Conservation (phyloP, 75 land plant genomes). For the Pinus taeda region DNA sequence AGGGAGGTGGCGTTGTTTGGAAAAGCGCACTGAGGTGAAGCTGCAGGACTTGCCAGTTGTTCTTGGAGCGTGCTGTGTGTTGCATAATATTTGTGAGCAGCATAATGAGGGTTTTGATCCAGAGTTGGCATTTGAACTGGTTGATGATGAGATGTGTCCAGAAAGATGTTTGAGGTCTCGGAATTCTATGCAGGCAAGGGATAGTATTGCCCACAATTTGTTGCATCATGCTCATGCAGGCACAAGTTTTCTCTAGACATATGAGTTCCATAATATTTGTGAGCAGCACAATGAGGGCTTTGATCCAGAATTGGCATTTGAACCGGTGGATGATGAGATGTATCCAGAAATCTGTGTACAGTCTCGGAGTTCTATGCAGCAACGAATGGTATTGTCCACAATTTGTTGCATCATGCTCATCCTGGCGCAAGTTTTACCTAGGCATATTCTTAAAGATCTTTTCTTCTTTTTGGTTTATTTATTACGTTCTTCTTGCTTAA, state of each 20-base stretch:
- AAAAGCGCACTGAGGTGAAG: slow-evolving; percentile 92
- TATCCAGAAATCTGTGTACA: too few species aligned
- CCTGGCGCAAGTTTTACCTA: too few species aligned
- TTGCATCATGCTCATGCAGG: slow-evolving; percentile 81
- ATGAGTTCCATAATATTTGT: too few species aligned
- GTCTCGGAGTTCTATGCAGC: too few species aligned
- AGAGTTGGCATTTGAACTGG: slow-evolving; percentile 38
- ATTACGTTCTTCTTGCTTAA: too few species aligned
- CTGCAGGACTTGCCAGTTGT: slow-evolving; percentile 92
- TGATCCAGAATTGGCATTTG: too few species aligned
- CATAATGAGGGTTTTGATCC: slow-evolving; percentile 69
- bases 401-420: too few species aligned
- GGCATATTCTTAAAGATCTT: too few species aligned
- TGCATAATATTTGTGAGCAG: slow-evolving; percentile 90
- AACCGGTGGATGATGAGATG: too few species aligned
- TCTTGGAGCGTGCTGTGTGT: slow-evolving; percentile 90
- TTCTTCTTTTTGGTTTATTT: too few species aligned
- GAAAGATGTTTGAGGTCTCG: slow-evolving; percentile 47
- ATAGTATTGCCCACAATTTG: slow-evolving; percentile 82
- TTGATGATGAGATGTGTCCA: slow-evolving; percentile 59
- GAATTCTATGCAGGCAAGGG: slow-evolving; percentile 58
- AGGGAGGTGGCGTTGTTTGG: slow-evolving; percentile 85
- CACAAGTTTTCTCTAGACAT: slow-evolving; percentile 46
- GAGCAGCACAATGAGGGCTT: too few species aligned
- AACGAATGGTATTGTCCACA: too few species aligned